These are phyloP conservation scores for Tylopilus sp. DNA, from an alignment of 768 basidiomycete genomes.

Conservation along the genomic window DNA sequence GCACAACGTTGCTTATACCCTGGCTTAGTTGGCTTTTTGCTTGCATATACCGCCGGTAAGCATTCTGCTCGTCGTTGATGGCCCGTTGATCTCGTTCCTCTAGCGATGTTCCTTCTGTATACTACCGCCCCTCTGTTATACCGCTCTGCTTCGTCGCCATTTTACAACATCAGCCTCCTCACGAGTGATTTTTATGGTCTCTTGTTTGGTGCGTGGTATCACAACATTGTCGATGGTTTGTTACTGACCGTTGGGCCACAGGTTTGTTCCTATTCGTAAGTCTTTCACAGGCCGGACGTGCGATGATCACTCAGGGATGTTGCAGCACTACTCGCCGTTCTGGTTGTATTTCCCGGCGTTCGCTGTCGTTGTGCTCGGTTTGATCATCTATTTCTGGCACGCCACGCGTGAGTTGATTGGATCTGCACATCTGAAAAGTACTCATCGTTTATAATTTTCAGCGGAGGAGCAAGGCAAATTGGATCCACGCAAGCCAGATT, in stretches of 20 bases:
- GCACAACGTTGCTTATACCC: not conserved
- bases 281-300: not conserved
- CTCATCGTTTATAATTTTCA: constrained; percentile 28
- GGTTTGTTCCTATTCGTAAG: constrained; percentile 54
- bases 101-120: constrained; percentile 82
- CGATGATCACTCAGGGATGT: constrained; percentile 2
- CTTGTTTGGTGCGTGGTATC: constrained; percentile 51
- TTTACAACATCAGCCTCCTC: constrained; percentile 81
- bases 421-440: not conserved
- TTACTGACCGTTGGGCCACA: constrained; percentile 13
- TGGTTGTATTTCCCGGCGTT: constrained; percentile 90
- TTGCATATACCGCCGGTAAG: constrained; percentile 47
- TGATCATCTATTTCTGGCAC: constrained; percentile 85
- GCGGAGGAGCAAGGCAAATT: constrained; percentile 73
- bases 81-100: not conserved
- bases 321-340: constrained; percentile 74
- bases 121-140: constrained; percentile 84
- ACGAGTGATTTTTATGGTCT: constrained; percentile 88
- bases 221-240: not conserved
- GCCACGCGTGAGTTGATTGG: constrained; percentile 62
- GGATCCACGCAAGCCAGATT: constrained; percentile 56
- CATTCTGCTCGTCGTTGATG: not conserved
- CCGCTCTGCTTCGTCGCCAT: constrained; percentile 81
- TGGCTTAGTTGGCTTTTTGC: constrained; percentile 45
- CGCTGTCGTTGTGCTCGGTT: constrained; percentile 62